phyloP scores from a whole-genome alignment of 208 protist species.

The Leishmania martiniquensis region DNA sequence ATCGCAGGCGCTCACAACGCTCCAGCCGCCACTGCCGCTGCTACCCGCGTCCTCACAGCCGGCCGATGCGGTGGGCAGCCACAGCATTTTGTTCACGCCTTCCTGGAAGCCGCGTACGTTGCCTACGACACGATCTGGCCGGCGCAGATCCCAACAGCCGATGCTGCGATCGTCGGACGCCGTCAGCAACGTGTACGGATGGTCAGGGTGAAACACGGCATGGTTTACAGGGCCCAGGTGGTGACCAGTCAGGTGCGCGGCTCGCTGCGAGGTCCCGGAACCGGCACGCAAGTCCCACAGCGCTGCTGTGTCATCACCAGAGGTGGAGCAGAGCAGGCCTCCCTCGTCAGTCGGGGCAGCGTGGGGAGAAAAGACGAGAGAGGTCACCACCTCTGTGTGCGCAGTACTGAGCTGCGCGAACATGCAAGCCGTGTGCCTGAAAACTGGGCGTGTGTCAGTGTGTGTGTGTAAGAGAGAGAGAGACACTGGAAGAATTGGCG shows the following conservation, averaged over 20 bases:
- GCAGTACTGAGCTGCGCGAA: slow-evolving; percentile 53
- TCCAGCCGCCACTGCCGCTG: slow-evolving; percentile 9
- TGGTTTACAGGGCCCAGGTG: slow-evolving; percentile 81
- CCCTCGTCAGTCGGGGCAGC: slow-evolving; percentile 25
- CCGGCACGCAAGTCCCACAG: slow-evolving; percentile 68
- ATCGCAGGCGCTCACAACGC: slow-evolving; percentile 79
- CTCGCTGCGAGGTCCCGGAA: slow-evolving; percentile 18
- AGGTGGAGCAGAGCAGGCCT: slow-evolving; percentile 71
- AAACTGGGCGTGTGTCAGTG: background rate
- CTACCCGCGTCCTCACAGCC: slow-evolving; percentile 11
- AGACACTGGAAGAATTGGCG: background rate
- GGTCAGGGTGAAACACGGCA: slow-evolving; percentile 56
- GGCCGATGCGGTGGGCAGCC: slow-evolving; percentile 31
- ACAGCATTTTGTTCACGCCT: slow-evolving; percentile 85
- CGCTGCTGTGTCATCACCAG: slow-evolving; percentile 80
- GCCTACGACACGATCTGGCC: slow-evolving; percentile 39
- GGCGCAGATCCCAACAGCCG: slow-evolving; percentile 71
- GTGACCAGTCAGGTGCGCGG: slow-evolving; percentile 33
- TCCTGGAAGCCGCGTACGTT: slow-evolving; percentile 65
- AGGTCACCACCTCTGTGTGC: slow-evolving; percentile 78
- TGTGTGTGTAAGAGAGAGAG: background rate
- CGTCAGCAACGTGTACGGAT: slow-evolving; percentile 52
- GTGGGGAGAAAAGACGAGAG: slow-evolving; percentile 66
- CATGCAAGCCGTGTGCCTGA: slow-evolving; percentile 24
- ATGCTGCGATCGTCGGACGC: slow-evolving; percentile 82